Evolutionary conservation across 1,284 basidiomycete species (phyloP).

Genomic region (Grifola frondosa): DNA sequence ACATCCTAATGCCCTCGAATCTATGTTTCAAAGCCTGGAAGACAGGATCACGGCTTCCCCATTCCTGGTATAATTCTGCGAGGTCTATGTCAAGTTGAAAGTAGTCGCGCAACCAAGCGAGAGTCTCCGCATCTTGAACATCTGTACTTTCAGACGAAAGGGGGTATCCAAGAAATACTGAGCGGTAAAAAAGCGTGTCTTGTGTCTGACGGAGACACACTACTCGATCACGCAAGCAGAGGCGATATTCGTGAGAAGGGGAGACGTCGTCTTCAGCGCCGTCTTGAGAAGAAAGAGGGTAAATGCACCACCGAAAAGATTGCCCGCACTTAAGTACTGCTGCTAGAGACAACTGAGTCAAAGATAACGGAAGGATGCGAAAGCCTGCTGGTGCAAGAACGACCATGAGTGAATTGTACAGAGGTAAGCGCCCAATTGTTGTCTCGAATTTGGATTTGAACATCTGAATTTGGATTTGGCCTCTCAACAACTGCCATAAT

Average conservation of each 20-base stretch:
- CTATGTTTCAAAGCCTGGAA: slow-evolving; percentile 67
- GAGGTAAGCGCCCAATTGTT: no score
- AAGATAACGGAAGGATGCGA: slow-evolving; percentile 54
- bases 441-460: no score
- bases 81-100: slow-evolving; percentile 87
- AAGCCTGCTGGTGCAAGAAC: slow-evolving; percentile 46
- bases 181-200: slow-evolving; percentile 69
- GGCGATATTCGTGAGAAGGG: slow-evolving; percentile 62
- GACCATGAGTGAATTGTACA: no score
- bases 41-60: slow-evolving; percentile 74
- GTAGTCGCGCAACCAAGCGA: slow-evolving; percentile 82
- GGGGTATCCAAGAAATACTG: slow-evolving; percentile 55
- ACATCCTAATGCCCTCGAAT: slow-evolving; percentile 70
- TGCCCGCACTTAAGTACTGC: slow-evolving; percentile 79
- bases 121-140: slow-evolving; percentile 58
- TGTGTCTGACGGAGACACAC: slow-evolving; percentile 78
- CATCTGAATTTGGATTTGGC: no score
- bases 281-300: slow-evolving; percentile 37
- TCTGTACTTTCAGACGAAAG: slow-evolving; percentile 32
- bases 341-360: slow-evolving; percentile 66
- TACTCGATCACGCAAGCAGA: slow-evolving; percentile 78
- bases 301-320: slow-evolving; percentile 75
- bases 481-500: no score
- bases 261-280: slow-evolving; percentile 11
- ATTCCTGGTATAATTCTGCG: slow-evolving; percentile 73